These are phyloP conservation scores for Albifimbria verrucaria DNA, from an alignment of 2,329 filamentous ascomycete genomes.

Conservation along the genomic window DNA sequence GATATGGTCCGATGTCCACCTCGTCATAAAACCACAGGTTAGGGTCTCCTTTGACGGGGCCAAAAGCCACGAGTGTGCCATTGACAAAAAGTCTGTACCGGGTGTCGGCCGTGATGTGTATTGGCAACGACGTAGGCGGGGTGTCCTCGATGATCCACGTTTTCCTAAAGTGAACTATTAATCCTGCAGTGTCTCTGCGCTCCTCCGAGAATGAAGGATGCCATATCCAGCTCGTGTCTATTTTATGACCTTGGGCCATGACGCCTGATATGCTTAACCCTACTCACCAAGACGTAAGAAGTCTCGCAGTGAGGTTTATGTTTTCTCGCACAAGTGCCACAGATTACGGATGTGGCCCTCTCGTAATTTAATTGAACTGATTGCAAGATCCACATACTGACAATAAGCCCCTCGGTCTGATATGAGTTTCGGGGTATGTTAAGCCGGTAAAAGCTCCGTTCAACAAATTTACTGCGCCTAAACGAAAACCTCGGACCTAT, in stretches of 20 bases:
- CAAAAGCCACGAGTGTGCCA: conserved; percentile 12
- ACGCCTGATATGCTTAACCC: no score
- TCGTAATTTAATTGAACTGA: no score
- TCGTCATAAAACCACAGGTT: conserved; percentile 21
- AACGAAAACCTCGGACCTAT: background rate
- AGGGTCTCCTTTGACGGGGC: conserved; percentile 18
- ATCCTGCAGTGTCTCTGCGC: conserved; percentile 10
- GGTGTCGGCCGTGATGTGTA: conserved; percentile 22
- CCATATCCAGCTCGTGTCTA: conserved; percentile 14
- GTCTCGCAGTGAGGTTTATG: no score
- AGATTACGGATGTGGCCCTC: no score
- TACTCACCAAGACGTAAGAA: no score
- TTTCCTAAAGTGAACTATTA: conserved; percentile 13
- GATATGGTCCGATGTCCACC: conserved; percentile 16
- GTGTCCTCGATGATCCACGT: conserved; percentile 4
- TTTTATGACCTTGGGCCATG: no score
- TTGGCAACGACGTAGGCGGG: background rate
- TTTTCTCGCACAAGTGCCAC: no score
- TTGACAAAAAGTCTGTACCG: conserved; percentile 21
- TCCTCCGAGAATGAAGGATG: conserved; percentile 13
- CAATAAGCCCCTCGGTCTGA: no score
- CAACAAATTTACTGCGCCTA: background rate
- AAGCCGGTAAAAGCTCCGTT: background rate
- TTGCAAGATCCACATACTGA: no score
- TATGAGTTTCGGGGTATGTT: background rate